These are phyloP conservation scores for Collybia sp. DNA, from an alignment of 768 basidiomycete genomes.

Conservation along the genomic window DNA sequence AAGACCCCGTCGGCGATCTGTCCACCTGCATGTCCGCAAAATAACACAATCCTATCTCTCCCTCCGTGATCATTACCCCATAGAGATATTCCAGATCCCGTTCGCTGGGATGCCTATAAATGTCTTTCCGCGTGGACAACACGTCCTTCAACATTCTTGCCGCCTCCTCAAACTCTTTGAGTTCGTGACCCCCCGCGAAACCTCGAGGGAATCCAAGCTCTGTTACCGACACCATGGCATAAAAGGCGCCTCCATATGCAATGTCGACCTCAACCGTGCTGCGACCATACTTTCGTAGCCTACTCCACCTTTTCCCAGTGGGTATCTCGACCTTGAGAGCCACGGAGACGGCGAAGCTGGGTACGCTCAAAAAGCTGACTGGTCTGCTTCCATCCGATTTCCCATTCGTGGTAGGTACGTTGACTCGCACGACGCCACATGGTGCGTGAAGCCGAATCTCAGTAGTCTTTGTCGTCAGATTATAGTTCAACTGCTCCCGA, in stretches of 20 bases:
- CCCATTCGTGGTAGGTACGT: conserved; percentile 20
- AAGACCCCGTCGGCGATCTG: conserved; percentile 33
- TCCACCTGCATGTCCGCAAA: conserved; percentile 35
- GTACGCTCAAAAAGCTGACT: conserved; percentile 30
- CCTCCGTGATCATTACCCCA: conserved; percentile 31
- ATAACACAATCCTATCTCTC: conserved; percentile 25
- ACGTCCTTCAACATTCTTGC: too few relatives aligned
- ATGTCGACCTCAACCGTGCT: conserved; percentile 22
- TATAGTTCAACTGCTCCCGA: conserved; percentile 6
- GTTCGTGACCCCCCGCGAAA: conserved; percentile 1
- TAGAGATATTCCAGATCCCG: conserved; percentile 30
- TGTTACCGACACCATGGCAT: conserved; percentile 26
- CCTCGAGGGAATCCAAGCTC: conserved; percentile 29
- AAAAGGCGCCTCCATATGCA: conserved; percentile 35
- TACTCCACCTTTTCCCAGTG: not conserved
- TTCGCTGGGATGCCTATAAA: conserved; percentile 24
- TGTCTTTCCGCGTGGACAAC: conserved; percentile 1
- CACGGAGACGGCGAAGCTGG: conserved; percentile 24
- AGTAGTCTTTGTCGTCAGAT: conserved; percentile 13
- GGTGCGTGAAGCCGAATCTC: conserved; percentile 30
- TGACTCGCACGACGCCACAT: conserved; percentile 29
- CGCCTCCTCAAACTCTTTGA: too few relatives aligned
- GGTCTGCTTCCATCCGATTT: conserved; percentile 21
- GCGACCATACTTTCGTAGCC: conserved; percentile 20
- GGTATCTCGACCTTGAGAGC: conserved; percentile 24